Conservation (phyloP, 2,329 filamentous ascomycete genomes). For the Paecilomyces sp. region DNA sequence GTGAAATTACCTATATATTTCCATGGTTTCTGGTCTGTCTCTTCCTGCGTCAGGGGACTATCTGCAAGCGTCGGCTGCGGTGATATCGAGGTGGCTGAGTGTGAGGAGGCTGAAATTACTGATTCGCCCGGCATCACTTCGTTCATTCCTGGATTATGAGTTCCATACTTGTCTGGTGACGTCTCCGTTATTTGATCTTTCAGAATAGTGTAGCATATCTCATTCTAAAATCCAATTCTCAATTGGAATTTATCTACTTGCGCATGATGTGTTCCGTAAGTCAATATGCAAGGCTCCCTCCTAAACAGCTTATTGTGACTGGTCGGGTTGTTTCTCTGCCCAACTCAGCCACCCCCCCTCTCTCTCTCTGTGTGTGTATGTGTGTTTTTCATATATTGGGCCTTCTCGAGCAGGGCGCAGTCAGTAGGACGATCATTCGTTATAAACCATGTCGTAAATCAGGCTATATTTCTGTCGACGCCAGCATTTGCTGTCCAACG, state of each 20-base stretch:
- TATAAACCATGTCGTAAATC: no score
- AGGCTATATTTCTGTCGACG: no score
- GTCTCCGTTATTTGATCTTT: neutral
- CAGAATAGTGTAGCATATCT: neutral
- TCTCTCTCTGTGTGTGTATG: no score
- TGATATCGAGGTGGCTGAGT: neutral
- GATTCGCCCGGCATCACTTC: neutral
- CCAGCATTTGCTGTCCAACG: no score
- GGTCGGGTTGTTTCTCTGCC: no score
- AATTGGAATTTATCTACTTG: no score
- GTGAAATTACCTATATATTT: constrained; percentile 2
- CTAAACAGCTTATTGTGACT: neutral
- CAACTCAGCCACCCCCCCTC: no score
- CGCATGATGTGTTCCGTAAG: no score
- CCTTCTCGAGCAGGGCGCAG: no score
- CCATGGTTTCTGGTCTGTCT: constrained; percentile 1
- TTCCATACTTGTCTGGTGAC: neutral
- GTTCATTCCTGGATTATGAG: neutral
- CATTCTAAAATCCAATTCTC: no score
- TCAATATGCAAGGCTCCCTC: neutral
- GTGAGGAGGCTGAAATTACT: neutral
- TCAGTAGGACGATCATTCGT: no score
- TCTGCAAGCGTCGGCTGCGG: constrained; percentile 3
- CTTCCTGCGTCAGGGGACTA: constrained; percentile 18
- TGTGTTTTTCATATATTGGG: no score